Base-by-base conservation (phyloP, 257 asterid genomes). In the Plantago major region DNA sequence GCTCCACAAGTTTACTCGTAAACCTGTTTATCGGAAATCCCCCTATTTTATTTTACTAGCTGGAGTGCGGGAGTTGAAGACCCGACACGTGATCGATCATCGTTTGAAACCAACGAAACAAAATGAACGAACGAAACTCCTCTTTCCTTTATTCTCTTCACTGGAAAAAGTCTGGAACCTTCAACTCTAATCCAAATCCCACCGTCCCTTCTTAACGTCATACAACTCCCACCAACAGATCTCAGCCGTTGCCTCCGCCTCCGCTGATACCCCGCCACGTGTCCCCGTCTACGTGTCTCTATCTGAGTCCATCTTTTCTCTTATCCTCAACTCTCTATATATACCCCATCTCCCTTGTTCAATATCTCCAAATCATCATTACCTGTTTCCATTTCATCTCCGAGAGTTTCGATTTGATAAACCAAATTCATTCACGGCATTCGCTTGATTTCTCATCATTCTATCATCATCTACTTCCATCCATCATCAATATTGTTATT, bases 191-290 rank as follows among this genome's bases (percentile, higher is more conserved):
- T 60, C 68, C 11, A 73, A 57, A 77, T 76, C 78, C 46, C 79
- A 78, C 96, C 93, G 86, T 80, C 88, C 75, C 11, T 7, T 13
- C 26, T 2, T 76, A 86, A 83, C 88, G 72, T 85, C 90, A 73
- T 19, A 38, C 42, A 58, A 0, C 55, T n/a, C 43, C 40, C 62
- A 22, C 42, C 15, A 55, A 37, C 19, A 28, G 30, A 88, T 84
- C 91, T 46, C 63, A 74, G 76, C 89, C 89, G 77, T 82, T 42
- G 68, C 69, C 63, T 60, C 19, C 62, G 74, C 30, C 1, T 44
- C 70, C 66, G 74, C 63, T 56, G 7, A 30, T 10, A 43, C 14
- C 28, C 6, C 68, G 75, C 80, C 96, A 82, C 87, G 92, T 81
- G 85, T 81, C 65, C 6, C 0, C 0, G 0, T 42, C 57, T 82